Evolutionary conservation across 169 alveolate species (phyloP).

Genomic region (Fabrea salina): DNA sequence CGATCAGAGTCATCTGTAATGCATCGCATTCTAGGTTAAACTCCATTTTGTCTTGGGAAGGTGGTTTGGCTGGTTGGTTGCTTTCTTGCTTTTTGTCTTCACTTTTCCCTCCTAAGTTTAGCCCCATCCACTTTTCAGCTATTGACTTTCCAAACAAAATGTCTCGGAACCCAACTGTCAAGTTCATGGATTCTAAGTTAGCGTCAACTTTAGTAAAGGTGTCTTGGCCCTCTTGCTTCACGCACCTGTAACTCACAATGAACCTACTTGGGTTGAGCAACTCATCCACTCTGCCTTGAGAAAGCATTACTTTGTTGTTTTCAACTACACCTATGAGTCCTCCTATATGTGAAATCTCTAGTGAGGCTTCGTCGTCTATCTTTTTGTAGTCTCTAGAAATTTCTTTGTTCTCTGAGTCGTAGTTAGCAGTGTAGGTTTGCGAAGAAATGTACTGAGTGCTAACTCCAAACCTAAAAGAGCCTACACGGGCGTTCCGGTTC

Average conservation of each 20-base stretch:
- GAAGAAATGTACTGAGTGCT: neutral
- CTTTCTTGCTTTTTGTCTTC: neutral
- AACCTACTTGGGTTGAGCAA: neutral
- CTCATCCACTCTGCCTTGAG: neutral
- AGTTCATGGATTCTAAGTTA: neutral
- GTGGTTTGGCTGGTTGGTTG: no score
- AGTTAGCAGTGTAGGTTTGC: neutral
- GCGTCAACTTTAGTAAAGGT: neutral
- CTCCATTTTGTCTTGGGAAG: no score
- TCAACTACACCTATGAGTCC: neutral
- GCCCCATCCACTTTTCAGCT: conserved; percentile 5
- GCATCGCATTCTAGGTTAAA: conserved; percentile 25
- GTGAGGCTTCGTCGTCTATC: neutral
- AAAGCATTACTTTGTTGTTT: neutral
- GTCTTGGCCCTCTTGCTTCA: neutral
- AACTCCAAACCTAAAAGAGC: neutral
- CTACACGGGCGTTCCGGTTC: neutral
- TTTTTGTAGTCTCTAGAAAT: neutral
- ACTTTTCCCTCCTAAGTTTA: neutral
- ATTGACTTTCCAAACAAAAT: neutral
- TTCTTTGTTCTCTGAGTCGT: neutral
- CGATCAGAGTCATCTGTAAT: conserved; percentile 1
- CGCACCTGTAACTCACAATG: neutral
- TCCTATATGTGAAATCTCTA: neutral
- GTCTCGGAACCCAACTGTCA: conserved; percentile 15